These are phyloP conservation scores for Colletotrichum higginsianum DNA, from an alignment of 2,329 filamentous ascomycete species.

Conservation along the genomic window DNA sequence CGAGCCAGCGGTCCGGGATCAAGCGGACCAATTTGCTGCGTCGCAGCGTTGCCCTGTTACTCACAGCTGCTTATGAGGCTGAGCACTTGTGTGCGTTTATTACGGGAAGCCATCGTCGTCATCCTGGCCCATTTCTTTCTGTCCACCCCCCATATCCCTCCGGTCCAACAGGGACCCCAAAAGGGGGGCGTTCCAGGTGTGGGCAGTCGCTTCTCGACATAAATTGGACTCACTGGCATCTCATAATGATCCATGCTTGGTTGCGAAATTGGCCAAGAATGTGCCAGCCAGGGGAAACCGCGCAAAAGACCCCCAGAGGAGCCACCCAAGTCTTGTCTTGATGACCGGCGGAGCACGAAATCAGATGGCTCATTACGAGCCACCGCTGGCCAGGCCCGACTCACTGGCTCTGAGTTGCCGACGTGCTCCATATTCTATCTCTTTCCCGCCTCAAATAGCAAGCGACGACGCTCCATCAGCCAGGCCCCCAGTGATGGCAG, in stretches of 20 bases:
- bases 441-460: constrained; percentile 39
- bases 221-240: constrained; percentile 30
- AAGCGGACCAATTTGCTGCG: constrained; percentile 26
- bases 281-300: constrained; percentile 27
- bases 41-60: constrained; percentile 16
- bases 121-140: constrained; percentile 29
- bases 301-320: constrained; percentile 24
- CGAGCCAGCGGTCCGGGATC: constrained; percentile 21
- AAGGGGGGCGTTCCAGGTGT: constrained; percentile 31
- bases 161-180: constrained; percentile 15
- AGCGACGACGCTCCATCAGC: constrained; percentile 30
- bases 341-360: constrained; percentile 36
- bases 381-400: constrained; percentile 30
- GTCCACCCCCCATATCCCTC: constrained; percentile 7
- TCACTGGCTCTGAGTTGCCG: constrained; percentile 10
- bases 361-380: constrained; percentile 37
- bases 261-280: constrained; percentile 42
- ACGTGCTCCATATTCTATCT: constrained; percentile 31
- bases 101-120: constrained; percentile 33
- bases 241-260: constrained; percentile 41
- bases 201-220: constrained; percentile 34
- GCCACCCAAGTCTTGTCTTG: constrained; percentile 38
- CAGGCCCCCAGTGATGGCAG: constrained; percentile 20
- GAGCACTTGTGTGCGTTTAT: constrained; percentile 34
- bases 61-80: constrained; percentile 31